A percentile compares a stretch with the other conserved stretches of the same genome.
These are phyloP conservation scores for Nigrospora osmanthi DNA, from an alignment of 2,329 filamentous ascomycete genomes.

Conservation along the genomic window DNA sequence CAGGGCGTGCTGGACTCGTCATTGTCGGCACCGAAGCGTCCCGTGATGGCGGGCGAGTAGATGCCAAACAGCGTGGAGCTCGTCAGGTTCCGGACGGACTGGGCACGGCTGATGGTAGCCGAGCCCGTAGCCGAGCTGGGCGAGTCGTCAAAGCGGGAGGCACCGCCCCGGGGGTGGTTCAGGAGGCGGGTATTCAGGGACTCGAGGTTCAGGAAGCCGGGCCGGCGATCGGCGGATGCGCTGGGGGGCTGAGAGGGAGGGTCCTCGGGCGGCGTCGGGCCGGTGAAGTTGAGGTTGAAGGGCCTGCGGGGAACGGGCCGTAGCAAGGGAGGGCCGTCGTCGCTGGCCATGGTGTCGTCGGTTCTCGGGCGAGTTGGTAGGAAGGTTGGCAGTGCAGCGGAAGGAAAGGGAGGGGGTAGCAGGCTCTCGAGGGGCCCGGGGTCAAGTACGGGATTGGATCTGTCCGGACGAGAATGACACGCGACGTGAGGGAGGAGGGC, in stretches of 20 bases:
- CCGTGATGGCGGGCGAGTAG: slow-evolving; percentile 61
- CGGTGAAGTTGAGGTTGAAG: slow-evolving; percentile 52
- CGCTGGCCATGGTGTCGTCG: no score
- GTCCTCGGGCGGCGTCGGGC: slow-evolving; percentile 35
- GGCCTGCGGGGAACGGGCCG: slow-evolving; percentile 66
- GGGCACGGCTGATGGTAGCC: slow-evolving; percentile 54
- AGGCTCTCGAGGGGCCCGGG: no score
- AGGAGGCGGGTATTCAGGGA: slow-evolving; percentile 24
- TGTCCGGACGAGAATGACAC: no score
- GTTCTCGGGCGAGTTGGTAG: no score
- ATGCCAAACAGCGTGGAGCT: slow-evolving; percentile 88
- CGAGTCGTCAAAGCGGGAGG: slow-evolving; percentile 3
- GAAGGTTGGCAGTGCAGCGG: no score
- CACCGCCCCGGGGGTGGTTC: slow-evolving; percentile 13
- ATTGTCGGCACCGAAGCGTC: slow-evolving; percentile 9
- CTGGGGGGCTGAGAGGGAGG: slow-evolving; percentile 22
- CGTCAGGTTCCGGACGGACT: slow-evolving; percentile 79
- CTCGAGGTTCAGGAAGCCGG: slow-evolving; percentile 31
- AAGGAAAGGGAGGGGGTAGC: no score
- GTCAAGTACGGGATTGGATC: no score
- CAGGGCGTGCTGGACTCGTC: slow-evolving; percentile 64
- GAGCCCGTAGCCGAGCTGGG: slow-evolving; percentile 21
- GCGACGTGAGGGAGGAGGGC: no score
- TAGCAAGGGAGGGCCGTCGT: slow-evolving; percentile 46
- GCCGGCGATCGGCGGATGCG: slow-evolving; percentile 23